Evolutionary conservation across 306 rosid genomes (phyloP).

Genomic region (Chamaecrista fasciculata): DNA sequence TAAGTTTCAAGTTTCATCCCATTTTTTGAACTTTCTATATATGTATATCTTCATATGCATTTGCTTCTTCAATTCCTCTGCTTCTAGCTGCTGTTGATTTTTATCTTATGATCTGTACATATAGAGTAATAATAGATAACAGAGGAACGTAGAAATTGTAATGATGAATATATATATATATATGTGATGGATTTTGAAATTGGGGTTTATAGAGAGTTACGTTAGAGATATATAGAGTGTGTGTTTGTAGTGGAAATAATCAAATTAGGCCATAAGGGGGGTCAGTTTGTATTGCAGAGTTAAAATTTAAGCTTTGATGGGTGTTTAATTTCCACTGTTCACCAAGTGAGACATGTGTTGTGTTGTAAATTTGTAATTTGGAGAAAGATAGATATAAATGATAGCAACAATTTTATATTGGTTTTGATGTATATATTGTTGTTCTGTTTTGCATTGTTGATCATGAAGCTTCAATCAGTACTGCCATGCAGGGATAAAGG

Average conservation of each 20-base stretch:
- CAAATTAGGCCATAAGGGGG: neutral
- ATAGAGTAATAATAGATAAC: conserved; percentile 19
- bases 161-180: too few species aligned
- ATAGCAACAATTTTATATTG: conserved; percentile 26
- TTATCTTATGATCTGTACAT: conserved; percentile 30
- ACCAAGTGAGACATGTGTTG: conserved; percentile 18
- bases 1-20: conserved; percentile 17
- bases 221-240: neutral
- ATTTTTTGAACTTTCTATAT: conserved; percentile 21
- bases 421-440: neutral
- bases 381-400: conserved; percentile 15
- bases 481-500: conserved; percentile 22
- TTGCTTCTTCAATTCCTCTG: neutral
- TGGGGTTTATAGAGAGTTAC: neutral
- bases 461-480: conserved; percentile 16
- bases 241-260: neutral
- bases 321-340: conserved; percentile 5
- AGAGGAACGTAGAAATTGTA: neutral
- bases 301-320: conserved; percentile 15
- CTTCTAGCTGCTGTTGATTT: too few species aligned
- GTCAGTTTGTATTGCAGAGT: conserved; percentile 10
- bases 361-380: conserved; percentile 31
- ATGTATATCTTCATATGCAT: neutral
- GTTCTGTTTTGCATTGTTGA: conserved; percentile 27
- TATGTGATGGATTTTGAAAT: conserved; percentile 22